These are phyloP conservation scores for Hypoxylon fragiforme DNA, from an alignment of 495 filamentous ascomycete genomes.

Conservation along the genomic window DNA sequence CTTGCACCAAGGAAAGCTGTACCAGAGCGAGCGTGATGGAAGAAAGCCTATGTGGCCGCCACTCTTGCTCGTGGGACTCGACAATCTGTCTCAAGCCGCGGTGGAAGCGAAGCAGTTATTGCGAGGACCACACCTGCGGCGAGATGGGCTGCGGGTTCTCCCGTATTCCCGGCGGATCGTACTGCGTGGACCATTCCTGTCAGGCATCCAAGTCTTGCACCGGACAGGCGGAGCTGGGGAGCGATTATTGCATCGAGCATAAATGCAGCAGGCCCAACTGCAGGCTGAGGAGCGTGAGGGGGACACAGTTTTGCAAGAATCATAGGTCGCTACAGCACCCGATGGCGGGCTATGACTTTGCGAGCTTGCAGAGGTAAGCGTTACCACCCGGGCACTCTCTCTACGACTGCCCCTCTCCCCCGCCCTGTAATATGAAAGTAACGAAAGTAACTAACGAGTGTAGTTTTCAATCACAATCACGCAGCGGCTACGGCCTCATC, in stretches of 20 bases:
- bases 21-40: slow-evolving; percentile 20
- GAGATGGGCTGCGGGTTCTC: slow-evolving; percentile 32
- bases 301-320: slow-evolving; percentile 26
- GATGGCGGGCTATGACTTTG: slow-evolving; percentile 16
- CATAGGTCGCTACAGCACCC: slow-evolving; percentile 20
- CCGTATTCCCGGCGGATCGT: slow-evolving; percentile 21
- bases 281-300: slow-evolving; percentile 23
- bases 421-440: too few species aligned
- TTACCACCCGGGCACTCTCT: too few species aligned
- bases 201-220: slow-evolving; percentile 26
- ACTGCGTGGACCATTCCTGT: slow-evolving; percentile 29
- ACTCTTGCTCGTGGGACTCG: slow-evolving; percentile 26
- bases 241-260: slow-evolving; percentile 32
- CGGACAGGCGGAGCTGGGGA: slow-evolving; percentile 26
- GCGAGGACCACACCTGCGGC: slow-evolving; percentile 30
- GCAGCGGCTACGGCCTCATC: slow-evolving; percentile 17
- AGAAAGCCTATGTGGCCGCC: slow-evolving; percentile 17
- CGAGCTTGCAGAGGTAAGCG: slow-evolving; percentile 31
- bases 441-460: slow-evolving; percentile 6
- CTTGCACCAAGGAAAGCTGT: slow-evolving; percentile 17
- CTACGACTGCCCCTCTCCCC: too few species aligned
- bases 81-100: slow-evolving; percentile 25
- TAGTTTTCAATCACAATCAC: slow-evolving; percentile 31
- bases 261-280: slow-evolving; percentile 28
- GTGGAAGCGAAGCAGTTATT: slow-evolving; percentile 31